Conservation (phyloP, 106 monocot genomes). For the Cymbidium sinense region DNA sequence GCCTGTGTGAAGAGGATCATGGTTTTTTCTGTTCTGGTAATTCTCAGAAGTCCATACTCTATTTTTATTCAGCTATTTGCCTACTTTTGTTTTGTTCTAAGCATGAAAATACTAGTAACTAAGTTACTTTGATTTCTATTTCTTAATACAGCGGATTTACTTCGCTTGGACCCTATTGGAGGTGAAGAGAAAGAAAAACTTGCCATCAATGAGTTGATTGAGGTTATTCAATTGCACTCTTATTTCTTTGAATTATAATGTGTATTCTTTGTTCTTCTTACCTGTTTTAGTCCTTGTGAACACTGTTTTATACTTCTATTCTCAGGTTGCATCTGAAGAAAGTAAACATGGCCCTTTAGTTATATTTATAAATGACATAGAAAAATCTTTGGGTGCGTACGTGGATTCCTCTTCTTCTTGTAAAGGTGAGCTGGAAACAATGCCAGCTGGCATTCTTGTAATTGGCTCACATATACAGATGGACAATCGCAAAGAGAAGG, state of each 20-base stretch:
- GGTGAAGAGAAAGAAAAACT: slow-evolving; percentile 77
- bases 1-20: slow-evolving; percentile 91
- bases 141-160: slow-evolving; percentile 49
- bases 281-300: neutral
- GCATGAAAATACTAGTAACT: neutral
- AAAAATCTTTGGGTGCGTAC: slow-evolving; percentile 62
- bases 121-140: neutral
- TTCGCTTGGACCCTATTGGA: slow-evolving; percentile 57
- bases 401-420: slow-evolving; percentile 53
- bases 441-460: slow-evolving; percentile 78
- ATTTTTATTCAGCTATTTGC: neutral
- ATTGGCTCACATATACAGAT: slow-evolving; percentile 82
- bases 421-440: slow-evolving; percentile 66
- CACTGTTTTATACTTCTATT: slow-evolving; percentile 8
- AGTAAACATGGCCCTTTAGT: slow-evolving; percentile 65
- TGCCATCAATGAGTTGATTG: slow-evolving; percentile 73
- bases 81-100: neutral
- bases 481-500: slow-evolving; percentile 97
- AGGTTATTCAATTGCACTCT: slow-evolving; percentile 30
- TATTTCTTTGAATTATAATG: neutral
- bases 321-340: slow-evolving; percentile 78
- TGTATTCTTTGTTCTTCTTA: neutral
- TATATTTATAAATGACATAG: slow-evolving; percentile 90
- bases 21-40: slow-evolving; percentile 91
- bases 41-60: slow-evolving; percentile 6